These are phyloP conservation scores for Przewalskia tangutica DNA, from an alignment of 257 asterid species.

Conservation along the genomic window DNA sequence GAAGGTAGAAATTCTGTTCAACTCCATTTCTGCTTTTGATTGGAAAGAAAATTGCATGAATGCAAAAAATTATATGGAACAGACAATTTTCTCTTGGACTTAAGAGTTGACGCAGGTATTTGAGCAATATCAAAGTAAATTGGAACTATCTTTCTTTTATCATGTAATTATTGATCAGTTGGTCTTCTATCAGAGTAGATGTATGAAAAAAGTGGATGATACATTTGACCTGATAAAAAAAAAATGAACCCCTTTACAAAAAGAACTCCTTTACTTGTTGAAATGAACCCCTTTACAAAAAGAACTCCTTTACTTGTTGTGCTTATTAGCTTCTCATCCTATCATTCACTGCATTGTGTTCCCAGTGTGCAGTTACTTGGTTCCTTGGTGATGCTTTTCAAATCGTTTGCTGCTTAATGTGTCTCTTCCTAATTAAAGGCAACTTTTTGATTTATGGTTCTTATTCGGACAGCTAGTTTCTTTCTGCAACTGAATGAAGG, in stretches of 20 bases:
- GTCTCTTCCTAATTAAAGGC: not conserved
- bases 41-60: not conserved
- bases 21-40: not conserved
- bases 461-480: not conserved
- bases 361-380: not conserved
- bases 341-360: not conserved
- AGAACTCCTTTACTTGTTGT: not conserved
- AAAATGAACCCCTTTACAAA: not conserved
- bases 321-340: not conserved
- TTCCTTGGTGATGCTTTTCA: not conserved
- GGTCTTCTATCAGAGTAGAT: not conserved
- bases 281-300: not conserved
- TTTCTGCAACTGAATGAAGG: not conserved
- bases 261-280: not conserved
- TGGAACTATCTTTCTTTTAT: not conserved
- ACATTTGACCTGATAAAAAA: not conserved
- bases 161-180: not conserved
- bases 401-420: not conserved
- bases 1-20: conserved; percentile 41
- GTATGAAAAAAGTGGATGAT: not conserved
- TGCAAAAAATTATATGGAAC: not conserved
- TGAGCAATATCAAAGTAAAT: not conserved
- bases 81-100: not conserved
- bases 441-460: not conserved
- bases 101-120: not conserved